phyloP scores from a whole-genome alignment of 2,329 filamentous ascomycete genomes.

The Fusarium pininemorale region DNA sequence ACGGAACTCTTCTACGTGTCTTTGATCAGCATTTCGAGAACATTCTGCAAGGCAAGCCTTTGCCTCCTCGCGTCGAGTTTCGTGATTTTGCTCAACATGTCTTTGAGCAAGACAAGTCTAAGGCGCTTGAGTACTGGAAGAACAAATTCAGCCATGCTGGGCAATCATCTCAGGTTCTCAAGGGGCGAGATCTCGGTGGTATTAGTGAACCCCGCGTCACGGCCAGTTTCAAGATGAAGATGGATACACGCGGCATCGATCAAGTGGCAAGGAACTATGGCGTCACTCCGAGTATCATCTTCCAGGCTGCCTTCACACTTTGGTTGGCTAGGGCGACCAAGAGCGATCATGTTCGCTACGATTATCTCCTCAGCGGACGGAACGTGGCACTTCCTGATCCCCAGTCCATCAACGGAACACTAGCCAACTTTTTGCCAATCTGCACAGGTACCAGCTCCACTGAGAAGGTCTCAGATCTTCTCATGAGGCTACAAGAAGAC shows the following conservation, averaged over 20 bases:
- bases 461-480: neutral
- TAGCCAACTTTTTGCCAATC: neutral
- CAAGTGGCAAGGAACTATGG: neutral
- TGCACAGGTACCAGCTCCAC: rapidly evolving
- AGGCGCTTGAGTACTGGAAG: neutral
- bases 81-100: neutral
- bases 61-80: neutral
- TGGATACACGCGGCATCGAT: neutral
- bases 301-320: neutral
- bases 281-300: neutral
- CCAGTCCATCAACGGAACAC: neutral
- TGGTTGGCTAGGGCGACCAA: neutral
- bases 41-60: neutral
- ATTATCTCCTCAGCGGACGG: neutral
- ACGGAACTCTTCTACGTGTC: neutral
- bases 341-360: neutral
- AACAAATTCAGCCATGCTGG: neutral
- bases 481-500: neutral
- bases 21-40: neutral
- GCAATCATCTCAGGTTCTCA: neutral
- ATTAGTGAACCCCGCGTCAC: neutral
- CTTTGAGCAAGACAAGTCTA: neutral
- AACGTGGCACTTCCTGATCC: neutral
- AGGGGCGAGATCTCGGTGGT: neutral
- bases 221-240: neutral